Percentiles rank a stretch among this genome's conserved stretches.
Conservation (phyloP, 495 filamentous ascomycete species). For the Rhizodiscina lignyota region DNA sequence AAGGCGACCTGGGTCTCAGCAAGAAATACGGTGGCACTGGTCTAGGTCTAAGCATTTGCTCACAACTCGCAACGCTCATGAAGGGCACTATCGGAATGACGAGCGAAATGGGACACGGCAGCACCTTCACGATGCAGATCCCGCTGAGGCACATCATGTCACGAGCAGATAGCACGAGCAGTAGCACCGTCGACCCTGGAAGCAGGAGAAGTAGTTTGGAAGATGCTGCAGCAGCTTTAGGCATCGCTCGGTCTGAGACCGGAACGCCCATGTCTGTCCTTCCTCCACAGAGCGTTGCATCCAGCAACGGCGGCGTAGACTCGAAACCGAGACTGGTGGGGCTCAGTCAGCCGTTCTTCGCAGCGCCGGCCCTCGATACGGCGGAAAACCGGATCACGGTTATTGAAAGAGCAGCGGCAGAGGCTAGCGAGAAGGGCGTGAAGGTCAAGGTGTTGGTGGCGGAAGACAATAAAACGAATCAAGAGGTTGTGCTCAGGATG, state of each 20-base stretch:
- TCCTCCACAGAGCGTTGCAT: slow-evolving; percentile 8
- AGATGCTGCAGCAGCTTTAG: slow-evolving; percentile 6
- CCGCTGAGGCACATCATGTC: slow-evolving; percentile 65
- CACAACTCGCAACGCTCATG: slow-evolving; percentile 73
- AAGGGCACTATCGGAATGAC: slow-evolving; percentile 54
- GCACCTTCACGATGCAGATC: slow-evolving; percentile 68
- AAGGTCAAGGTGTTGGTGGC: slow-evolving; percentile 78
- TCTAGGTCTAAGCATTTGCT: slow-evolving; percentile 77
- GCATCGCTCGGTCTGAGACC: slow-evolving; percentile 12
- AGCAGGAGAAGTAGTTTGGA: slow-evolving; percentile 12
- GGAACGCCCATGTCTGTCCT: slow-evolving; percentile 11
- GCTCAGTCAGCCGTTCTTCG: slow-evolving; percentile 73
- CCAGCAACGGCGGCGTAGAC: slow-evolving; percentile 19
- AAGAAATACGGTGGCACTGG: slow-evolving; percentile 87
- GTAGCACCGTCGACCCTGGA: slow-evolving; percentile 12
- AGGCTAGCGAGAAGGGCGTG: slow-evolving; percentile 22
- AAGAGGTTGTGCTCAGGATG: slow-evolving; percentile 76
- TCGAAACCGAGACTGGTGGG: slow-evolving; percentile 66
- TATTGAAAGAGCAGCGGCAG: slow-evolving; percentile 30
- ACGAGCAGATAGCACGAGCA: slow-evolving; percentile 34
- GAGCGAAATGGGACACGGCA: slow-evolving; percentile 59
- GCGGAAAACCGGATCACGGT: slow-evolving; percentile 30
- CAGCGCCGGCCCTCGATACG: slow-evolving; percentile 33
- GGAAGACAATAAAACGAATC: slow-evolving; percentile 90
- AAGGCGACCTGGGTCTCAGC: slow-evolving; percentile 73